These are phyloP conservation scores for Aspergillus sp. DNA, from an alignment of 2,329 filamentous ascomycete species.

Conservation along the genomic window DNA sequence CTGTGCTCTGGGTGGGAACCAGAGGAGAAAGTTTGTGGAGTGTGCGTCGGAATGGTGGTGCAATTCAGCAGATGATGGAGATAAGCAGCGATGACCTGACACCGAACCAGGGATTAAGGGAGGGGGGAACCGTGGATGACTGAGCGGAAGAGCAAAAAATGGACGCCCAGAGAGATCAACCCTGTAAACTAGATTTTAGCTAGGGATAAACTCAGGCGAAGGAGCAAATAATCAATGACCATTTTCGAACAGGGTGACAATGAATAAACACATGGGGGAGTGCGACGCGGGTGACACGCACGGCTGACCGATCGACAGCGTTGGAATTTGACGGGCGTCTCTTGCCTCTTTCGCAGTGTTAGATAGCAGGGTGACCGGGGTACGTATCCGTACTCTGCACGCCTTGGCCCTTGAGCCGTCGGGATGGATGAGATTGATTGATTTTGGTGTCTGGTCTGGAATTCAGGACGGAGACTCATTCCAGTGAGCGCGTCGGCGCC, in stretches of 20 bases:
- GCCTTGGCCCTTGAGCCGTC: no score
- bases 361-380: no score
- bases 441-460: no score
- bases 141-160: neutral
- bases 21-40: slow-evolving; percentile 61
- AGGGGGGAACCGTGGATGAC: neutral
- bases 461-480: neutral
- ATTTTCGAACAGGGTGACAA: neutral
- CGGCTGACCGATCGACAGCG: slow-evolving; percentile 3
- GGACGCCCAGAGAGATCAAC: no score
- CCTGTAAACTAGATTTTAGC: neutral
- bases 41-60: slow-evolving; percentile 58
- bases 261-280: neutral
- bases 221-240: neutral
- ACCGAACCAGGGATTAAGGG: neutral
- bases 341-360: neutral
- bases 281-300: slow-evolving; percentile 4
- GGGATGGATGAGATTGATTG: no score
- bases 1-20: slow-evolving; percentile 74
- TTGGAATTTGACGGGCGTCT: neutral
- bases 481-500: neutral
- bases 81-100: neutral
- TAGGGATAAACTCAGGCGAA: neutral
- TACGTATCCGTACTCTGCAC: no score
- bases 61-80: slow-evolving; percentile 14